These are phyloP conservation scores for Vanderwaltozyma polyspora DNA, from an alignment of 805 yeast genomes.

Conservation along the genomic window DNA sequence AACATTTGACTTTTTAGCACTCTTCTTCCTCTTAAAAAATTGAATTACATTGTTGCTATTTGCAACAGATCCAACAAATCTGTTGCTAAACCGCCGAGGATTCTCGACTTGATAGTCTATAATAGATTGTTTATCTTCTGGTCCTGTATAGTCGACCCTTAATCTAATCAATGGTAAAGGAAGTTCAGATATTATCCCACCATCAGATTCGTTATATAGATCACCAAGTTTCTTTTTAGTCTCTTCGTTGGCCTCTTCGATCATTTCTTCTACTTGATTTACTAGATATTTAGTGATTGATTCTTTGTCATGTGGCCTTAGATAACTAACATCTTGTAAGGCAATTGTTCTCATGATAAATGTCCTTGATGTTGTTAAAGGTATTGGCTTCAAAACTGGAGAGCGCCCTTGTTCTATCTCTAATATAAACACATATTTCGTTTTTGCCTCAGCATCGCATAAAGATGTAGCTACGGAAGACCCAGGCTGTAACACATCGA, in stretches of 20 bases:
- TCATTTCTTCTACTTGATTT: constrained; percentile 54
- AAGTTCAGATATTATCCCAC: constrained; percentile 21
- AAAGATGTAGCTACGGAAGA: constrained; percentile 88
- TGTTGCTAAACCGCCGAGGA: constrained; percentile 75
- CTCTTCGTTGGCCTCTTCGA: constrained; percentile 43
- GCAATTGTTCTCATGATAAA: constrained; percentile 61
- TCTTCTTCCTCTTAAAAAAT: constrained; percentile 42
- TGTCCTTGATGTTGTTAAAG: constrained; percentile 59
- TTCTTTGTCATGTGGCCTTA: constrained; percentile 51
- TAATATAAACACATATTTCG: constrained; percentile 64
- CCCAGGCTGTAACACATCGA: constrained; percentile 83
- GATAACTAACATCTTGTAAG: constrained; percentile 39
- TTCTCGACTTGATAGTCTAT: constrained; percentile 81
- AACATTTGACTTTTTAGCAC: constrained; percentile 2
- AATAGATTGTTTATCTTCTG: constrained; percentile 9
- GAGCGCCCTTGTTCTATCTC: constrained; percentile 51
- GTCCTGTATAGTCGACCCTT: constrained; percentile 76
- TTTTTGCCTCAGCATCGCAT: constrained; percentile 70
- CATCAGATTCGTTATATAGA: constrained; percentile 6
- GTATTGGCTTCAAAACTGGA: constrained; percentile 36
- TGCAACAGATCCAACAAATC: constrained; percentile 85
- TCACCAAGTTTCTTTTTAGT: constrained; percentile 30
- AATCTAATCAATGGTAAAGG: constrained; percentile 77
- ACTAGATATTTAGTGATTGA: constrained; percentile 51
- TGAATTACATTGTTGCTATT: constrained; percentile 79